Conservation (phyloP, 1,284 basidiomycete genomes). For the Boletellus dicymbophilus region DNA sequence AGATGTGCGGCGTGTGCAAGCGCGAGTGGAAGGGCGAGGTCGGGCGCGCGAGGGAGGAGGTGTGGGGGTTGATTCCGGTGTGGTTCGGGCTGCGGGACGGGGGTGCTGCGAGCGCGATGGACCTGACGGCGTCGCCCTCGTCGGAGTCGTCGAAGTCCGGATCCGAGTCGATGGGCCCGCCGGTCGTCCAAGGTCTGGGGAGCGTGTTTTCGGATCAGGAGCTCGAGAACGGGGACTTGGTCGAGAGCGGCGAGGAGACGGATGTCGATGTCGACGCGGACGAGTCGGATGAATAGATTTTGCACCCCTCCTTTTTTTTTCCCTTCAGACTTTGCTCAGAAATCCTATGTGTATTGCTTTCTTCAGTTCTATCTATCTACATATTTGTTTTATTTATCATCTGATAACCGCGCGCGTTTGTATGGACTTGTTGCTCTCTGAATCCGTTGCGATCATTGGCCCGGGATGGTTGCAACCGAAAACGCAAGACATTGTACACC, state of each 20-base stretch:
- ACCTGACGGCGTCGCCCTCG: background rate
- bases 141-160: no score
- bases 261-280: conserved; percentile 17
- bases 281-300: conserved; percentile 21
- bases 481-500: no score
- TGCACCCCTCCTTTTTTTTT: no score
- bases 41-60: conserved; percentile 55
- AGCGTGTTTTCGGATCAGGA: background rate
- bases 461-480: no score
- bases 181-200: no score
- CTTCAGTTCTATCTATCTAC: no score
- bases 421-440: conserved; percentile 19
- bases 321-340: conserved; percentile 4
- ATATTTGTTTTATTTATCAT: no score
- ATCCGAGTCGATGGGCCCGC: no score
- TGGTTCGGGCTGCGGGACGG: conserved; percentile 60
- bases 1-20: conserved; percentile 63
- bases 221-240: background rate
- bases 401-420: no score
- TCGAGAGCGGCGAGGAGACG: conserved; percentile 9
- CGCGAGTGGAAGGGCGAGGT: conserved; percentile 55
- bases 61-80: conserved; percentile 61
- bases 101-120: conserved; percentile 8
- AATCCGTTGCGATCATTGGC: background rate
- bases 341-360: conserved; percentile 3